phyloP scores from a whole-genome alignment of 2,329 filamentous ascomycete species.

The Periconia sp. region DNA sequence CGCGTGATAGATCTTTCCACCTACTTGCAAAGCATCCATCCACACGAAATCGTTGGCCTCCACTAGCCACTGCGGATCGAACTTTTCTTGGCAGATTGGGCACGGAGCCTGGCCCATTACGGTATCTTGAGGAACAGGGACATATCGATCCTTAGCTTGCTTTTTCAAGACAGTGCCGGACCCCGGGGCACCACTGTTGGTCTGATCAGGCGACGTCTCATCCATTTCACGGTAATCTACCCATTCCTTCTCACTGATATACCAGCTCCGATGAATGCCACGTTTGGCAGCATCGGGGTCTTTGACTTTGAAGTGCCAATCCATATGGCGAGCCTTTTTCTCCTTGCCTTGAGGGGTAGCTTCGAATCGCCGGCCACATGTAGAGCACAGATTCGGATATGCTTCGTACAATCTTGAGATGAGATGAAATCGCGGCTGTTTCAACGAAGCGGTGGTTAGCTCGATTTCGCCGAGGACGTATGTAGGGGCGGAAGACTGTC shows the following conservation, averaged over 20 bases:
- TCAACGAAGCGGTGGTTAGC: conserved; percentile 69
- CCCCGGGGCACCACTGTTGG: conserved; percentile 27
- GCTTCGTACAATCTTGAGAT: conserved; percentile 76
- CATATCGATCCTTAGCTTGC: conserved; percentile 67
- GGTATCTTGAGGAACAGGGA: conserved; percentile 80
- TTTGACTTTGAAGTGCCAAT: conserved; percentile 97
- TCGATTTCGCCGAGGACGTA: conserved; percentile 54
- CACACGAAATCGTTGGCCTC: conserved; percentile 96
- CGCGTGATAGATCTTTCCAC: conserved; percentile 81
- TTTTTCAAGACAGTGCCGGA: conserved; percentile 48
- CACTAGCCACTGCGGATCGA: conserved; percentile 88
- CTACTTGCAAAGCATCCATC: conserved; percentile 81
- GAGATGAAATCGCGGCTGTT: conserved; percentile 75
- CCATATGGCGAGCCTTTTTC: conserved; percentile 88
- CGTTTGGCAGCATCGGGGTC: conserved; percentile 83
- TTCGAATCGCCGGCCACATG: conserved; percentile 86
- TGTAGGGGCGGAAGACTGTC: conserved; percentile 35
- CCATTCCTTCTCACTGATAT: conserved; percentile 93
- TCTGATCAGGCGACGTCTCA: conserved; percentile 54
- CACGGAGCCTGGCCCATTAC: conserved; percentile 76
- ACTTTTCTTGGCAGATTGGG: conserved; percentile 93
- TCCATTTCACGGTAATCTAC: conserved; percentile 79
- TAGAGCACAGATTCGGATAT: conserved; percentile 83
- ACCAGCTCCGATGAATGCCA: conserved; percentile 91
- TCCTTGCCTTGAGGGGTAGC: conserved; percentile 75